Evolutionary conservation across 805 yeast genomes (phyloP).

Genomic region (Lipomyces yamadae): DNA sequence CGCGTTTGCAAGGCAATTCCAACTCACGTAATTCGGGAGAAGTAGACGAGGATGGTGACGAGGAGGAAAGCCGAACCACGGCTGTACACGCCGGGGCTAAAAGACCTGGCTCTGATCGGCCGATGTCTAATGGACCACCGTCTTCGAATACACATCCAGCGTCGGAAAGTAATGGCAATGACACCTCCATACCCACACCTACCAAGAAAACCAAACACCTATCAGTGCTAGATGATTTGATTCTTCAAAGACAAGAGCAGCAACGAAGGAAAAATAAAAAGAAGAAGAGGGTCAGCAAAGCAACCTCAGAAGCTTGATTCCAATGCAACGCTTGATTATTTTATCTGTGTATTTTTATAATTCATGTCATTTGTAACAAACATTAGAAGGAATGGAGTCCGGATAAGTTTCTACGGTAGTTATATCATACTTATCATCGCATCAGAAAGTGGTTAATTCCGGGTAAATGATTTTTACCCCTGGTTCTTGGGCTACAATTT

Average conservation of each 20-base stretch:
- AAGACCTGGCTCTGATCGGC: background rate
- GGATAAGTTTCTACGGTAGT: background rate
- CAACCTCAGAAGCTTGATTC: background rate
- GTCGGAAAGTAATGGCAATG: background rate
- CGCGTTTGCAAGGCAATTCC: background rate
- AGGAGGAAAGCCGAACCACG: slow-evolving; percentile 28
- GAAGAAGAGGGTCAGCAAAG: background rate
- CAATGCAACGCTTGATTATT: background rate
- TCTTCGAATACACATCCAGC: background rate
- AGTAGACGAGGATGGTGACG: slow-evolving; percentile 18
- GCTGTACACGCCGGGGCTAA: background rate
- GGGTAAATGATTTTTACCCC: background rate
- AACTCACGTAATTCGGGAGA: background rate
- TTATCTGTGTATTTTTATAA: background rate
- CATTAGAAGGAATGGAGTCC: background rate
- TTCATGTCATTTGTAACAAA: background rate
- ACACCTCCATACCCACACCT: background rate
- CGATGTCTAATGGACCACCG: background rate
- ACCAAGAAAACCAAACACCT: slow-evolving; percentile 6
- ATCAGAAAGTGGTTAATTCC: background rate
- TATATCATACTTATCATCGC: too few relatives aligned
- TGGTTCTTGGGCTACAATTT: background rate
- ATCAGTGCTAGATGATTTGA: slow-evolving; percentile 22
- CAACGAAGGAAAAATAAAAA: slow-evolving; percentile 12
- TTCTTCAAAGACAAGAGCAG: slow-evolving; percentile 11